phyloP scores from a whole-genome alignment of 225 moss, liverwort and hornwort genomes.

The Straminergon stramineum region DNA sequence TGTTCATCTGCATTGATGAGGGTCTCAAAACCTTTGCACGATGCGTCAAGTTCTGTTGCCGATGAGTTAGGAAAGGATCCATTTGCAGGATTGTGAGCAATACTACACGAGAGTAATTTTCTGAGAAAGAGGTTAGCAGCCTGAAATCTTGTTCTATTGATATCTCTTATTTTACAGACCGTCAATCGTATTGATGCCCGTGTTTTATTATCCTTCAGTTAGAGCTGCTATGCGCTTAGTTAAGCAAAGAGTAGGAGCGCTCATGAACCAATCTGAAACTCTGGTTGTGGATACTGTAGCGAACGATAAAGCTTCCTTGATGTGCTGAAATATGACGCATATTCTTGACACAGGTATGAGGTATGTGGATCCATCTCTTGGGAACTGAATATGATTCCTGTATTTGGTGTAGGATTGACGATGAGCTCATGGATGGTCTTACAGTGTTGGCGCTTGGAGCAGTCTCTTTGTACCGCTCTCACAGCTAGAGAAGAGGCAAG shows the following conservation, averaged over 20 bases:
- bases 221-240: neutral
- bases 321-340: neutral
- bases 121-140: conserved; percentile 43
- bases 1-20: neutral
- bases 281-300: neutral
- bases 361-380: neutral
- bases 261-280: neutral
- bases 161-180: neutral
- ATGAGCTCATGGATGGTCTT: conserved; percentile 63
- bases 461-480: conserved; percentile 48
- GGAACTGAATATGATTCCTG: neutral
- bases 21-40: neutral
- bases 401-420: conserved; percentile 35
- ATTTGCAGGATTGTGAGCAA: conserved; percentile 31
- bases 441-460: conserved; percentile 76
- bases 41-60: neutral
- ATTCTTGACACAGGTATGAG: neutral
- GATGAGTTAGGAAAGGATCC: conserved; percentile 29
- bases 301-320: neutral
- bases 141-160: neutral
- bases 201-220: neutral
- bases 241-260: neutral
- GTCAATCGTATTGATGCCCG: neutral
- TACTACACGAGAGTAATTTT: conserved; percentile 30
- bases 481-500: conserved; percentile 16